phyloP scores from a whole-genome alignment of 768 basidiomycete genomes.

The Lyophyllum decastes region DNA sequence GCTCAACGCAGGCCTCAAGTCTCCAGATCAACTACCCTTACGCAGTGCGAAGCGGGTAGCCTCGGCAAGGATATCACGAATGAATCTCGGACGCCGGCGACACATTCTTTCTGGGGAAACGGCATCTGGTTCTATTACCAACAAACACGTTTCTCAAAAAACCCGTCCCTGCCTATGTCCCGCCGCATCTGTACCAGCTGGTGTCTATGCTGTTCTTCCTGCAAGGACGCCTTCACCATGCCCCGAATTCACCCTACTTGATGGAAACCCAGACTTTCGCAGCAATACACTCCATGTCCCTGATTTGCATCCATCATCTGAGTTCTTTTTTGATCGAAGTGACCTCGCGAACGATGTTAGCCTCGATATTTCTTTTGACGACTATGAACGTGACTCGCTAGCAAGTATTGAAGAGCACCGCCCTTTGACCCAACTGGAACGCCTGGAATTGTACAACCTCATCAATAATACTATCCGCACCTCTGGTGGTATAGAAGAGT shows the following conservation, averaged over 20 bases:
- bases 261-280: conserved; percentile 17
- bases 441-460: conserved; percentile 50
- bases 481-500: conserved; percentile 47
- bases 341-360: conserved; percentile 5
- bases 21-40: not conserved
- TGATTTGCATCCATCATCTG: conserved; percentile 17
- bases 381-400: conserved; percentile 16
- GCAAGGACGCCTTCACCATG: conserved; percentile 17
- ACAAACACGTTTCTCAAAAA: not conserved
- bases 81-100: conserved; percentile 1
- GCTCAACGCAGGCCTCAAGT: not conserved
- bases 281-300: conserved; percentile 16
- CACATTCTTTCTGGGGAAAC: not conserved
- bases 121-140: not conserved
- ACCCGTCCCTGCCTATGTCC: not conserved
- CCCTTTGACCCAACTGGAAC: conserved; percentile 44
- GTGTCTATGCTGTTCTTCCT: not conserved
- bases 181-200: not conserved
- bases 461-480: conserved; percentile 51
- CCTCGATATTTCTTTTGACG: not conserved
- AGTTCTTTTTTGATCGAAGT: conserved; percentile 13
- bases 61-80: conserved; percentile 12
- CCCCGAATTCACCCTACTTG: conserved; percentile 27
- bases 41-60: conserved; percentile 18
- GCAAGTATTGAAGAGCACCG: conserved; percentile 28